Evolutionary conservation across 139 green algal genomes (phyloP).

Genomic region (Tetradesmus lagerheimii): DNA sequence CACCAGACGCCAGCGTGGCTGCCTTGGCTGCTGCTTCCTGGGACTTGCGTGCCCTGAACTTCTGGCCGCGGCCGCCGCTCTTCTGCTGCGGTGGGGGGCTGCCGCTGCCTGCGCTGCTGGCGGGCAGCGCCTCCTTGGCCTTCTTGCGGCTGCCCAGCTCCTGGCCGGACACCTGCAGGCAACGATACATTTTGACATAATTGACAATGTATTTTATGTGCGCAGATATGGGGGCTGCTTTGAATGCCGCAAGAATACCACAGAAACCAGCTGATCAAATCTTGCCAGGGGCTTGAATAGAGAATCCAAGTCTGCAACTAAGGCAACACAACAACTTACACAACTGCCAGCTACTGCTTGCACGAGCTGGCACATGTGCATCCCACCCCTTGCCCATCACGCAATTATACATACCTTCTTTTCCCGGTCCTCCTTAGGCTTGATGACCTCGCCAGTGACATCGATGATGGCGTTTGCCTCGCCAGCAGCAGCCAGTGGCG

Average conservation of each 20-base stretch:
- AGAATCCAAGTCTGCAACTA: too few relatives aligned
- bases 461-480: constrained; percentile 36
- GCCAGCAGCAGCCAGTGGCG: background rate
- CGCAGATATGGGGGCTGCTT: too few relatives aligned
- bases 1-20: constrained; percentile 40
- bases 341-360: too few relatives aligned
- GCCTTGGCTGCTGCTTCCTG: constrained; percentile 79
- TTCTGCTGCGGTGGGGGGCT: constrained; percentile 6
- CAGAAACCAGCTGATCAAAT: too few relatives aligned
- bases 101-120: background rate
- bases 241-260: too few relatives aligned
- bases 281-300: too few relatives aligned
- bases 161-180: constrained; percentile 50
- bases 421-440: constrained; percentile 64
- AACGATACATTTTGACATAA: too few relatives aligned
- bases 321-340: too few relatives aligned
- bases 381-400: background rate
- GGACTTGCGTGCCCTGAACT: constrained; percentile 84
- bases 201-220: too few relatives aligned
- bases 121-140: constrained; percentile 32
- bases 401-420: constrained; percentile 53
- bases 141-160: constrained; percentile 67
- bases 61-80: constrained; percentile 58
- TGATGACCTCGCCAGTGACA: constrained; percentile 52
- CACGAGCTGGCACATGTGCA: background rate